phyloP scores from a whole-genome alignment of 176 grass and related monocot genomes.

The Rhynchospora pubera region DNA sequence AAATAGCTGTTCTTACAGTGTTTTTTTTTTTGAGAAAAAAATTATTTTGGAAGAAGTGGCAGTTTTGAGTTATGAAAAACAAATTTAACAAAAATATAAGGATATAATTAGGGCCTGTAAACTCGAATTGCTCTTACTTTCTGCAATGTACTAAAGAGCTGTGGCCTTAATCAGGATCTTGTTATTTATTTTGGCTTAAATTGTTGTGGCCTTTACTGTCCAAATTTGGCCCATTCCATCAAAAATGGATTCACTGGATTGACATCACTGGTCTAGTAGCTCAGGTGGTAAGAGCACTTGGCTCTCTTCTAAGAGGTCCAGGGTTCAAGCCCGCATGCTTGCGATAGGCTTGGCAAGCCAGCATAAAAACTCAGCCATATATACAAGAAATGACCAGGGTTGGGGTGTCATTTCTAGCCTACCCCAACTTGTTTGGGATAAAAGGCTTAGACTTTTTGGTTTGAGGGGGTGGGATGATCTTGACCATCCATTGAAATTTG shows the following conservation, averaged over 20 bases:
- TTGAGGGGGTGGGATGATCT: background rate
- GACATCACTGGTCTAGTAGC: too few species aligned
- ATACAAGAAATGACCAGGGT: too few species aligned
- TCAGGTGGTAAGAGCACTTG: too few species aligned
- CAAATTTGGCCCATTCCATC: background rate
- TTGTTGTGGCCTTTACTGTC: background rate
- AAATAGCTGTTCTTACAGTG: background rate
- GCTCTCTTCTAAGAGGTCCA: too few species aligned
- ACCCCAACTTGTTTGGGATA: too few species aligned
- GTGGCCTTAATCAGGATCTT: background rate
- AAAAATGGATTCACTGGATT: background rate
- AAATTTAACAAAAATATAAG: background rate
- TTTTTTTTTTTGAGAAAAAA: slow-evolving; percentile 1
- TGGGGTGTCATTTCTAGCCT: too few species aligned
- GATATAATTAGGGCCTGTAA: background rate
- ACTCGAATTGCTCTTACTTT: background rate
- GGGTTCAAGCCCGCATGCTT: too few species aligned
- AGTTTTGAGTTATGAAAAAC: background rate
- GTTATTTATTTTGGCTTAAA: background rate
- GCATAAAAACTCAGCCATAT: too few species aligned
- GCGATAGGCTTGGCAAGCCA: too few species aligned
- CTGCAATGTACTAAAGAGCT: background rate
- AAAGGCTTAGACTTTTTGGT: too few species aligned
- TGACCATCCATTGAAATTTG: background rate
- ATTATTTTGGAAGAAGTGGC: background rate